A percentile compares a stretch with the other conserved stretches of the same genome.
Conservation (phyloP, 805 yeast genomes). For the Kazachstania kunashirensis region DNA sequence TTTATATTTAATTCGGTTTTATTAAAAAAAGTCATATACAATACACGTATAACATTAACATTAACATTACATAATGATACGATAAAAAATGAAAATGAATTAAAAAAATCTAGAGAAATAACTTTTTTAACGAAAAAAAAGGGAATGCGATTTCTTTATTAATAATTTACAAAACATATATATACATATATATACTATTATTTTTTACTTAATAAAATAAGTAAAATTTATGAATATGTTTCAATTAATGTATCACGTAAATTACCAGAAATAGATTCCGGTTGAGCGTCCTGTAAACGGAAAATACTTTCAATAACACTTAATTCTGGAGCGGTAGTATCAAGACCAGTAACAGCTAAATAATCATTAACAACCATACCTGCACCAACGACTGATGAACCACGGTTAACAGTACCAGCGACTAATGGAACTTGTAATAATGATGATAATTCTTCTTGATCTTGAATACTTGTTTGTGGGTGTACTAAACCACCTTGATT, state of each 20-base stretch:
- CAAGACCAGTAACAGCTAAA: constrained; percentile 93
- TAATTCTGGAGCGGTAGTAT: constrained; percentile 97
- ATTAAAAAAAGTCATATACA: too few species aligned
- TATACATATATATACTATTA: too few species aligned
- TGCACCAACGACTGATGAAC: constrained; percentile 95
- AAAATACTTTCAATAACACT: constrained; percentile 95
- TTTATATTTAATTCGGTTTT: too few species aligned
- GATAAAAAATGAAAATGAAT: too few species aligned
- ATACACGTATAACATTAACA: too few species aligned
- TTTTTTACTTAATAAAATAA: too few species aligned
- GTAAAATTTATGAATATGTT: constrained; percentile 65
- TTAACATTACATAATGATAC: too few species aligned
- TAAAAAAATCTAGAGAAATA: too few species aligned
- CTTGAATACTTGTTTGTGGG: constrained; percentile 94
- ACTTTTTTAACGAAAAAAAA: background rate
- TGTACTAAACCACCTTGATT: constrained; percentile 98
- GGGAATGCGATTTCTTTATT: constrained; percentile 2
- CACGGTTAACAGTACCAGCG: constrained; percentile 97
- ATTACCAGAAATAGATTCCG: constrained; percentile 74
- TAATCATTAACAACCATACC: constrained; percentile 99
- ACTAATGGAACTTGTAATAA: constrained; percentile 94
- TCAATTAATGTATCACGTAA: constrained; percentile 88
- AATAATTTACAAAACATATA: constrained; percentile 1
- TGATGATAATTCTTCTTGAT: constrained; percentile 95
- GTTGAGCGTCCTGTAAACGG: constrained; percentile 85